Conservation (phyloP, 176 grass and related monocot species). For the Raddia guianensis region DNA sequence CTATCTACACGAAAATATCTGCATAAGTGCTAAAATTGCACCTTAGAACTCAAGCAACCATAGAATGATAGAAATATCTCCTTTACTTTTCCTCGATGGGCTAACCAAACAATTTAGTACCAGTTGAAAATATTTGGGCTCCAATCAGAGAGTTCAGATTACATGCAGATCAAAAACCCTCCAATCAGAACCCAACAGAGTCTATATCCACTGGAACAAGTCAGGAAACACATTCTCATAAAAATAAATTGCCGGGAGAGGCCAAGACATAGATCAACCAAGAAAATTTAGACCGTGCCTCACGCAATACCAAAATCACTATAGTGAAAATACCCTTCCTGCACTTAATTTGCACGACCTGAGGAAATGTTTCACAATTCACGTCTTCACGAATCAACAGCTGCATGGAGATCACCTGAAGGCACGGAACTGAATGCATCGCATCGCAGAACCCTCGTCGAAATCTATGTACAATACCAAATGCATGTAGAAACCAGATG, state of each 20-base stretch:
- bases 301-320: not conserved
- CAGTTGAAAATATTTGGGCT: not conserved
- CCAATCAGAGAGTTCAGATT: not conserved
- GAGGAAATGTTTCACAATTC: not conserved
- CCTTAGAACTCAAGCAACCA: not conserved
- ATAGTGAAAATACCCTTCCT: slow-evolving; percentile 19
- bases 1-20: not conserved
- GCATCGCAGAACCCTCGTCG: not conserved
- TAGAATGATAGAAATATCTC: not conserved
- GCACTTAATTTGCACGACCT: not conserved
- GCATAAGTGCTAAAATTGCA: not conserved
- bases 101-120: not conserved
- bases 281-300: not conserved
- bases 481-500: not conserved
- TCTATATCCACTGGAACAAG: not conserved
- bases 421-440: not conserved
- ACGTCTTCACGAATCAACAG: not conserved
- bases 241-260: not conserved
- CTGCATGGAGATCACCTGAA: not conserved
- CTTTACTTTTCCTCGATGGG: not conserved
- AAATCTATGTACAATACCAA: not conserved
- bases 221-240: not conserved
- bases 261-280: not conserved
- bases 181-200: not conserved
- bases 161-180: not conserved